Evolutionary conservation across 2,329 filamentous ascomycete species (phyloP), one percentile per base, ranked within the genome.

Genomic region (Orbilia oligospora): DNA sequence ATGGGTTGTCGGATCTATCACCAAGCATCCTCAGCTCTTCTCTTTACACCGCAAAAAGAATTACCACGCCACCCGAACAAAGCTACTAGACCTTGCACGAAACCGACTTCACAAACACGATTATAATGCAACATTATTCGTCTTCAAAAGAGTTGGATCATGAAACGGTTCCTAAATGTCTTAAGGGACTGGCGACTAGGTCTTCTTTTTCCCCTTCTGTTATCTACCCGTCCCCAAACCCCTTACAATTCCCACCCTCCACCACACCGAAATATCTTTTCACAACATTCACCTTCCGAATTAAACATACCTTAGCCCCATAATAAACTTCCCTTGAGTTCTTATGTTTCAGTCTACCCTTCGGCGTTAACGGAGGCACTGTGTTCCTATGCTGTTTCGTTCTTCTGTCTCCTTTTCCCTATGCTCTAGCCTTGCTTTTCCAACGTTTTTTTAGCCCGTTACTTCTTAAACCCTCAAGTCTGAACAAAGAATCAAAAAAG

Each of bases 101-200:
- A 67, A 67, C 70, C 73, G 73, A 71, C 73, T 71, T 33, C 71
- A 63, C 36, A 63, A 71, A 71, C 53, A 77, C 58, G 38, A 77
- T 24, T 24, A 76, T 77, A 77, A 77, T 77, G 67, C 73, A 77
- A 80, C 70, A 75, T 80, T 80, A 68, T 75, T 65, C 71, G 56
- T 64, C 70, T 71, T 64, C 30, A 51, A 46, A 44, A 82, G 76
- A 79, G 67, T 81, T 67, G 55, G 65, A 80, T 75, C 72, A 76
- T 73, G 76, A 75, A 27, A 58, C 48, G 76, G 75, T 78, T 76
- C 66, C 71, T 51, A 41, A 46, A 65, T 53, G 71, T 49, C 55
- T 71, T 72, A 56, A 63, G 18, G 30, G 46, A 38, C 71, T 80
- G 73, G 72, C 71, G 73, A 56, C 44, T 79, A 18, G 73, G 71